A percentile compares a stretch with the other conserved stretches of the same genome.
These are phyloP conservation scores for Casuarina glauca DNA, from an alignment of 306 rosid genomes.

Conservation along the genomic window DNA sequence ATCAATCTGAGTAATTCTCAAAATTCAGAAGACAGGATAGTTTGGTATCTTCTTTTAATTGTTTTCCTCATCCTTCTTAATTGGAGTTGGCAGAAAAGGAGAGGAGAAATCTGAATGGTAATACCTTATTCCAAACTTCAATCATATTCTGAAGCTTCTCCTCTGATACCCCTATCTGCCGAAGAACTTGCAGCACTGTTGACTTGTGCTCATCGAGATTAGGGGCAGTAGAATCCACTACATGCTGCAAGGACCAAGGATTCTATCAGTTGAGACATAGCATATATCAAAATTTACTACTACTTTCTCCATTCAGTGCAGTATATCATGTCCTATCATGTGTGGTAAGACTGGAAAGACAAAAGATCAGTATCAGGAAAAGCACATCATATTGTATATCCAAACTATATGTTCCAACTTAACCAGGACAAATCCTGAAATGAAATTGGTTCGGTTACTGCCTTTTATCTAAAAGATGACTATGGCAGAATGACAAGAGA, in stretches of 20 bases:
- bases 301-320: conserved; percentile 8
- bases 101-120: conserved; percentile 5
- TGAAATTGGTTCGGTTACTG: background rate
- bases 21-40: conserved; percentile 1
- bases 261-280: conserved; percentile 20
- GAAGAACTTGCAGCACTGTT: conserved; percentile 80
- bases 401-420: background rate
- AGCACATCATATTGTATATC: background rate
- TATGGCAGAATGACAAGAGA: background rate
- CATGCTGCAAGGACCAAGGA: conserved; percentile 61
- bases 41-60: conserved; percentile 3
- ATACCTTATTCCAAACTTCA: conserved; percentile 98
- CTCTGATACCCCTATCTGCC: conserved; percentile 78
- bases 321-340: background rate
- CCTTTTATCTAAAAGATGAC: background rate
- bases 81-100: background rate
- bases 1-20: conserved; percentile 64
- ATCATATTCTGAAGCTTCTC: conserved; percentile 85
- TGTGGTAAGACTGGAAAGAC: background rate
- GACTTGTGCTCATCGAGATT: conserved; percentile 89
- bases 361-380: background rate
- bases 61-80: background rate
- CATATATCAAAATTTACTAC: conserved; percentile 6
- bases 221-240: conserved; percentile 92
- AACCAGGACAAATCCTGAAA: background rate